phyloP scores from a whole-genome alignment of 768 basidiomycete species.

The Mycena olivaceomarginata region DNA sequence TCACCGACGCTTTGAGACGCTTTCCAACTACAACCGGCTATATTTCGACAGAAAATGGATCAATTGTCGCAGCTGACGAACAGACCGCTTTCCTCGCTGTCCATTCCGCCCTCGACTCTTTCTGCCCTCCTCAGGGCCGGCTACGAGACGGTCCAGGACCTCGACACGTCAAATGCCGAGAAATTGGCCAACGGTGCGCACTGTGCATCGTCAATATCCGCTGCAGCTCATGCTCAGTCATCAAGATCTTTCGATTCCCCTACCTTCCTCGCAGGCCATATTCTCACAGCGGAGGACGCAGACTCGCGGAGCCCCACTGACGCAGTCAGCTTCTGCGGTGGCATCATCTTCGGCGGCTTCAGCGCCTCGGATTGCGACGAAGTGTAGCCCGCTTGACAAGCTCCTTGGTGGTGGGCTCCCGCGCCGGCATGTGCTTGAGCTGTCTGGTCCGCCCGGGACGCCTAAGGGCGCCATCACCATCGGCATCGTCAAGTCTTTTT shows the following conservation, averaged over 20 bases:
- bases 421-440: constrained; percentile 79
- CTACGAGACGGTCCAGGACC: constrained; percentile 75
- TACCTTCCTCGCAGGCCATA: constrained; percentile 67
- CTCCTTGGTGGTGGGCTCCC: constrained; percentile 79
- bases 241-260: constrained; percentile 70
- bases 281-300: constrained; percentile 63
- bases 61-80: constrained; percentile 55
- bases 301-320: constrained; percentile 55
- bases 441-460: constrained; percentile 86
- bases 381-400: constrained; percentile 71
- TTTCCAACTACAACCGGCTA: background rate
- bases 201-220: background rate
- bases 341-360: constrained; percentile 52
- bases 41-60: constrained; percentile 15
- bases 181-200: constrained; percentile 69
- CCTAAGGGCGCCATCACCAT: constrained; percentile 76
- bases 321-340: constrained; percentile 75
- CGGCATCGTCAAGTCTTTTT: constrained; percentile 69
- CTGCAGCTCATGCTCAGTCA: constrained; percentile 16
- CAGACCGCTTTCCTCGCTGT: constrained; percentile 68
- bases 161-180: constrained; percentile 65
- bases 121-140: constrained; percentile 70
- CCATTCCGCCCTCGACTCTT: constrained; percentile 67
- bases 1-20: background rate
- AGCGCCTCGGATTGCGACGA: constrained; percentile 59